Evolutionary conservation across 1,284 basidiomycete genomes (phyloP).

Genomic region (Cerioporus squamosus): DNA sequence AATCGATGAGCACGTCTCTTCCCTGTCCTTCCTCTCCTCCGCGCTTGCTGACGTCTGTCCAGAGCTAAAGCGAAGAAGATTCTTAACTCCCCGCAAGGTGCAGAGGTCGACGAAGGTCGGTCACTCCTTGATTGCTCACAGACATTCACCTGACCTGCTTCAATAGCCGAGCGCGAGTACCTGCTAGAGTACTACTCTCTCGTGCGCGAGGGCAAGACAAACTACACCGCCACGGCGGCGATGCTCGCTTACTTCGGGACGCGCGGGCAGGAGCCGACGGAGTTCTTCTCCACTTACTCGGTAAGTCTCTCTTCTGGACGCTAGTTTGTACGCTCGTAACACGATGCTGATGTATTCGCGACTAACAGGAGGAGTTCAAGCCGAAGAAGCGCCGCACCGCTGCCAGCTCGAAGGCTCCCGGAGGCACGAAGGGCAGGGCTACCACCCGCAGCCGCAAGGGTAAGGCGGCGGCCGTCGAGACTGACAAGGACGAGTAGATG

Average conservation of each 20-base stretch:
- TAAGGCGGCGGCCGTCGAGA: neutral
- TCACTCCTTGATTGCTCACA: too few species aligned
- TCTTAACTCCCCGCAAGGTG: slow-evolving; percentile 22
- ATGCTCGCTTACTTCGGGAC: slow-evolving; percentile 24
- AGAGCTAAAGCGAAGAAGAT: slow-evolving; percentile 25
- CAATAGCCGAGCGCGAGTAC: slow-evolving; percentile 25
- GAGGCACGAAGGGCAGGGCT: too few species aligned
- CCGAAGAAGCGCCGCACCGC: slow-evolving; percentile 23
- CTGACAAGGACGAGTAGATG: neutral
- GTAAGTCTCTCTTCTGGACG: neutral
- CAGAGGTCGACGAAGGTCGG: slow-evolving; percentile 27
- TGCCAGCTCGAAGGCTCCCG: neutral
- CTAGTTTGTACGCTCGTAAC: too few species aligned
- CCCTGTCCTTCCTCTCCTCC: neutral
- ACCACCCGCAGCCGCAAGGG: neutral
- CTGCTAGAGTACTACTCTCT: slow-evolving; percentile 32
- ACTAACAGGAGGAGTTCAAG: slow-evolving; percentile 23
- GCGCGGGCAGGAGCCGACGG: slow-evolving; percentile 23
- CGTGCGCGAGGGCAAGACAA: slow-evolving; percentile 30
- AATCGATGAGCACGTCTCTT: slow-evolving; percentile 17
- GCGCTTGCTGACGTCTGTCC: neutral
- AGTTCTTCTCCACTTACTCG: slow-evolving; percentile 23
- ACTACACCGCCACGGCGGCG: slow-evolving; percentile 26
- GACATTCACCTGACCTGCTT: neutral
- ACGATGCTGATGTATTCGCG: neutral